Evolutionary conservation across 2,329 filamentous ascomycete genomes (phyloP).

Genomic region (Aureobasidium musti): DNA sequence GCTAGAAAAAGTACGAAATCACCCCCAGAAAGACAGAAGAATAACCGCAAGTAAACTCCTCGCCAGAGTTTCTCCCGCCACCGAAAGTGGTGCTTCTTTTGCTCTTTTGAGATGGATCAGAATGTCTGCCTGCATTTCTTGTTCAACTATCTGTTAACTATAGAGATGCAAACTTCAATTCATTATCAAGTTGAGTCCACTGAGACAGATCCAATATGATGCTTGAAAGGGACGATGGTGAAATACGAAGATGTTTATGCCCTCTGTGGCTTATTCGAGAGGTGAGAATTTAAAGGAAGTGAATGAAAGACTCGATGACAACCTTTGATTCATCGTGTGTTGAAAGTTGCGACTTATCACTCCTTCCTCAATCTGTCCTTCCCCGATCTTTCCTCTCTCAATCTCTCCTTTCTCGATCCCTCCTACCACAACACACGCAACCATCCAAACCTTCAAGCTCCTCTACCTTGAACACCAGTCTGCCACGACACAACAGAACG

Average conservation of each 20-base stretch:
- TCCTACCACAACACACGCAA: neutral
- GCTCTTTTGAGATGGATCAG: neutral
- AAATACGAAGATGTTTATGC: too few species aligned
- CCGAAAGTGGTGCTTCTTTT: neutral
- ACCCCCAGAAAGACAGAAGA: neutral
- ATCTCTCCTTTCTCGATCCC: neutral
- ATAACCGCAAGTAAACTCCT: neutral
- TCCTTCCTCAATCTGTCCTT: neutral
- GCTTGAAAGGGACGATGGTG: too few species aligned
- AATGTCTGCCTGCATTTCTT: too few species aligned
- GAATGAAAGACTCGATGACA: neutral
- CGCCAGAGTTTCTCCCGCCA: neutral
- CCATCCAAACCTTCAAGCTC: neutral
- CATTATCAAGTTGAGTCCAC: too few species aligned
- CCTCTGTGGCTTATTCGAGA: too few species aligned
- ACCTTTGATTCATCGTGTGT: neutral
- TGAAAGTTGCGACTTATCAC: neutral
- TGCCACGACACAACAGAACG: neutral
- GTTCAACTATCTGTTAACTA: too few species aligned
- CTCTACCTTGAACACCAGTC: neutral
- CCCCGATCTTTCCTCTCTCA: too few species aligned
- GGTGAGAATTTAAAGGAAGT: too few species aligned
- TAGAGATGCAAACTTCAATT: too few species aligned
- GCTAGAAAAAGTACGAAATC: neutral
- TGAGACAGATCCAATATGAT: too few species aligned